Evolutionary conservation across 257 asterid species (phyloP).

Genomic region (Voacanga thouarsii): DNA sequence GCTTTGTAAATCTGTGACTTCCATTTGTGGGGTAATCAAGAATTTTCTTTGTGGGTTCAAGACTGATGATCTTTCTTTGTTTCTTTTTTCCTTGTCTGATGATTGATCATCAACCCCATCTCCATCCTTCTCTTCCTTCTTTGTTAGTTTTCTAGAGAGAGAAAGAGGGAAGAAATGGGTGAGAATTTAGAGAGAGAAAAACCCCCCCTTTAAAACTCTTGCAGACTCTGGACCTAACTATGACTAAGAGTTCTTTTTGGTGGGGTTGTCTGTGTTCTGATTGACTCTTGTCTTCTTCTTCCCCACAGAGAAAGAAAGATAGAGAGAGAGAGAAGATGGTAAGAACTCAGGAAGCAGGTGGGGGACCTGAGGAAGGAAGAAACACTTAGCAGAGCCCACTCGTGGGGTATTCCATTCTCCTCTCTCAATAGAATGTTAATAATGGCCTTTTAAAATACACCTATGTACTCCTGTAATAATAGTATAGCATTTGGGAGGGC

Average conservation of each 20-base stretch:
- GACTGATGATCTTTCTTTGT: constrained; percentile 28
- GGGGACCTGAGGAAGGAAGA: background rate
- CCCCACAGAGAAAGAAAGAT: background rate
- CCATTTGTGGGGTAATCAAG: constrained; percentile 52
- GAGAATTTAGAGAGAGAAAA: background rate
- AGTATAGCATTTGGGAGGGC: too few relatives aligned
- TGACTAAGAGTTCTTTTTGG: constrained; percentile 25
- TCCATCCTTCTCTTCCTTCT: constrained; percentile 19
- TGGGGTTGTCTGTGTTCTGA: constrained; percentile 34
- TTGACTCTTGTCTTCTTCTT: constrained; percentile 43
- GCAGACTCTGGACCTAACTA: constrained; percentile 29
- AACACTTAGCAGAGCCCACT: background rate
- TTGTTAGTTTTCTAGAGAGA: constrained; percentile 23
- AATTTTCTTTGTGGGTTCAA: constrained; percentile 51
- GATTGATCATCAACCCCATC: constrained; percentile 28
- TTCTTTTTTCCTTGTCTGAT: constrained; percentile 23
- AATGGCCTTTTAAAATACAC: background rate
- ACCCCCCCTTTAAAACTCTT: background rate
- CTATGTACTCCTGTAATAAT: background rate
- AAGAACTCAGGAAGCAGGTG: background rate
- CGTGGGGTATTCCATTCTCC: constrained; percentile 2
- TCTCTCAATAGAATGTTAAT: background rate
- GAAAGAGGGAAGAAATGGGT: constrained; percentile 18
- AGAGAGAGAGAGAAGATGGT: background rate
- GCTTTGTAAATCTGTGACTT: constrained; percentile 53